Base-by-base conservation (phyloP, 129 eudicot genomes). In the Gnaphalium uliginosum region DNA sequence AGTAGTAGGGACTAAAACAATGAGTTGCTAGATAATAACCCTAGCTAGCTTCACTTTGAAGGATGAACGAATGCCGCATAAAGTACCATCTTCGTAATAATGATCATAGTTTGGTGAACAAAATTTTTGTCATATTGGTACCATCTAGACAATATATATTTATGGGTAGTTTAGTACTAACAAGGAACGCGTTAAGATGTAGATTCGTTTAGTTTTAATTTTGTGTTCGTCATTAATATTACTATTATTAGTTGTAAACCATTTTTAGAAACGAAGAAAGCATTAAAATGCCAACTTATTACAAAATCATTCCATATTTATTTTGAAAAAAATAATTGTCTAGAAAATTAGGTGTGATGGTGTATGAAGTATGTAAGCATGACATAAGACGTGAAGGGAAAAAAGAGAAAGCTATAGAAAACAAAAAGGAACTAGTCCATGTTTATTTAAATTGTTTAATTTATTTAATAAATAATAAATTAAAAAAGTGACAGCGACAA, bases 1-100 rank as follows among this genome's bases (percentile, higher is more conserved):
- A 72, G 83, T 79, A 66, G 74, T 53, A 72, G 74, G 73, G 74
- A 68, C 81, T 69, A 18, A 6, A 69, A 41, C 58, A 27, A 69
- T 79, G 79, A 37, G 74, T 79, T 54, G 73, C 72, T 79, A 79
- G 22, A 72, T 79, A 53, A 66, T 73, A 39, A 73, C 69, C 79
- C 75, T 66, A 66, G 83, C 75, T 66, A 66, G 83, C 79, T 79
- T 73, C 83, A 66, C 83, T 73, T 73, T 79, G 79, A 79, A 79
- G 83, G 83, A 56, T 79, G 74, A 22, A 66, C 29, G 63, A 74
- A 79, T 73, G 83, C 69, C 43, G 37, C 79, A 79, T 73, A 79
- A 79, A 79, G 83, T 79, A 73, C 70, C 75, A 79, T 73, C 75
- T 66, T 73, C 65, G 73, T 79, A 37, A 79, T 79, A 68, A 79